phyloP scores from a whole-genome alignment of 2,329 filamentous ascomycete species.

The Ophiostoma ulmi region DNA sequence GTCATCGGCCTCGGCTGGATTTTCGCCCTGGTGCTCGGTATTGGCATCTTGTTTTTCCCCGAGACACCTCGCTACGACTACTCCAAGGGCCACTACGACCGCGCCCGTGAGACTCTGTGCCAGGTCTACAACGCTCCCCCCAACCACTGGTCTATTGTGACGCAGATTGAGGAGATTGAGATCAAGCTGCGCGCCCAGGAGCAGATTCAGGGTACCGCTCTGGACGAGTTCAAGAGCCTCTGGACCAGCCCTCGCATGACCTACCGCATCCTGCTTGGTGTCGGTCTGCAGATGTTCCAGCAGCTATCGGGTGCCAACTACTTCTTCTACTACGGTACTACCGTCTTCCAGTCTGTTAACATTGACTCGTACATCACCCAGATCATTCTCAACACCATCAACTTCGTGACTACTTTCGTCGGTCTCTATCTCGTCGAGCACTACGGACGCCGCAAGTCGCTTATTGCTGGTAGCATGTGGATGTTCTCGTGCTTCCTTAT shows the following conservation, averaged over 20 bases:
- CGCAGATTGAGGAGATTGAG: conserved; percentile 26
- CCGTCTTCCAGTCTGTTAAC: conserved; percentile 62
- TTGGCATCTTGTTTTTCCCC: conserved; percentile 50
- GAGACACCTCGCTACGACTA: conserved; percentile 49
- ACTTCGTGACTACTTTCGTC: conserved; percentile 55
- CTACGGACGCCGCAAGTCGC: conserved; percentile 61
- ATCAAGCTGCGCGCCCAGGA: conserved; percentile 36
- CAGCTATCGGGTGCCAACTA: conserved; percentile 60
- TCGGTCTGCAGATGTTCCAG: conserved; percentile 60
- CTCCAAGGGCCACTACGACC: conserved; percentile 19
- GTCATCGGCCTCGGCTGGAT: conserved; percentile 53
- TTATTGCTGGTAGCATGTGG: conserved; percentile 63
- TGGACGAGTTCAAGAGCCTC: conserved; percentile 52
- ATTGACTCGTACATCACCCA: conserved; percentile 63
- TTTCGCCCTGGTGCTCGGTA: conserved; percentile 48
- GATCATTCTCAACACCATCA: conserved; percentile 48
- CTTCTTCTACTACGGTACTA: conserved; percentile 58
- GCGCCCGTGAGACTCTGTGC: conserved; percentile 24
- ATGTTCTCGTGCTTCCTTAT: conserved; percentile 61
- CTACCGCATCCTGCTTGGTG: conserved; percentile 60
- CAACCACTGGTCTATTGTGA: conserved; percentile 25
- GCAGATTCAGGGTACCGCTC: conserved; percentile 44
- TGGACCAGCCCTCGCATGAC: conserved; percentile 55
- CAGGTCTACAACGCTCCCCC: conserved; percentile 22
- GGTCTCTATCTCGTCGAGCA: conserved; percentile 65